Conservation (phyloP, 768 basidiomycete genomes). For the Harrya chromipes region DNA sequence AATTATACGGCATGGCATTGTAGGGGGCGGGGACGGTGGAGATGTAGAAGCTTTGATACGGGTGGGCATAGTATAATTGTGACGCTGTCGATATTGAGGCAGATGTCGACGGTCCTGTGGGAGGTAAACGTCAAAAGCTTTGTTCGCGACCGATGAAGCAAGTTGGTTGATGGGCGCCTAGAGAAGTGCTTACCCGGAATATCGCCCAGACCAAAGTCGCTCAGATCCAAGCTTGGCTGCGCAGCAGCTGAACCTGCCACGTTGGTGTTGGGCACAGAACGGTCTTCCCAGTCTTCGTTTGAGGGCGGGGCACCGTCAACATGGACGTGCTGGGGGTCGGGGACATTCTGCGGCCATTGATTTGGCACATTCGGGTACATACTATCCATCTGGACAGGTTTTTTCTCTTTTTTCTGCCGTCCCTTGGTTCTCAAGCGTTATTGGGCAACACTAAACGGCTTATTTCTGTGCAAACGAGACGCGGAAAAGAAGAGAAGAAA, state of each 20-base stretch:
- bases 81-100: slow-evolving; percentile 39
- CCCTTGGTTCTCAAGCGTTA: slow-evolving; percentile 41
- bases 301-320: slow-evolving; percentile 28
- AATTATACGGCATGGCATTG: slow-evolving; percentile 54
- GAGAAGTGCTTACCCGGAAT: slow-evolving; percentile 39
- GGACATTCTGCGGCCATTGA: slow-evolving; percentile 40
- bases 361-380: slow-evolving; percentile 46
- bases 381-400: slow-evolving; percentile 41
- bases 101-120: slow-evolving; percentile 38
- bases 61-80: slow-evolving; percentile 39
- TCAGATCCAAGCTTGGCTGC: slow-evolving; percentile 38
- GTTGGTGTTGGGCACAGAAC: slow-evolving; percentile 21
- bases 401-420: slow-evolving; percentile 38
- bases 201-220: slow-evolving; percentile 43
- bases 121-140: slow-evolving; percentile 9
- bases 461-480: slow-evolving; percentile 43
- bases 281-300: slow-evolving; percentile 42
- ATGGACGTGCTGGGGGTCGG: slow-evolving; percentile 32
- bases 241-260: slow-evolving; percentile 29
- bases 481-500: slow-evolving; percentile 35
- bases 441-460: slow-evolving; percentile 42
- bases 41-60: slow-evolving; percentile 43
- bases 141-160: background rate
- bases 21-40: slow-evolving; percentile 43
- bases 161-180: slow-evolving; percentile 27